Percentiles rank a stretch among this genome's conserved stretches.
phyloP scores from a whole-genome alignment of 768 basidiomycete genomes.

The Phlebiopsis flavidoalba region DNA sequence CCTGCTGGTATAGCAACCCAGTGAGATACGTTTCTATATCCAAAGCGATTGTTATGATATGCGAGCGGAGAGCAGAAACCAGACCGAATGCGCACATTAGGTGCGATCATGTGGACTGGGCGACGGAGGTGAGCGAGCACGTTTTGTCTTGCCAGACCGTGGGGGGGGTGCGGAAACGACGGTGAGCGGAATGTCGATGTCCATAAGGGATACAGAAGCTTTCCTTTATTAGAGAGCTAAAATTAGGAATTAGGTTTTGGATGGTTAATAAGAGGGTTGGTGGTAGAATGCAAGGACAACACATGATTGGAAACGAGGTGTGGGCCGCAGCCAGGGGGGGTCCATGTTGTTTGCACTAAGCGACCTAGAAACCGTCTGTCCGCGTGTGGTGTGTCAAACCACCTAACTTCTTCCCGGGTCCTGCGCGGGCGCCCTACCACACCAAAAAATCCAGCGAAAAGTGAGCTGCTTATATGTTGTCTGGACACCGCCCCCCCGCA shows the following conservation, averaged over 20 bases:
- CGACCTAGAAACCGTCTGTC: too few relatives aligned
- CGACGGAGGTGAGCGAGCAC: conserved; percentile 58
- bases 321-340: too few relatives aligned
- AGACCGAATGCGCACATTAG: conserved; percentile 39
- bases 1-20: conserved; percentile 27
- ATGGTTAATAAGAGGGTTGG: not conserved
- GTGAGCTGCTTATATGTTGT: too few relatives aligned
- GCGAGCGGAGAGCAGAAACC: not conserved
- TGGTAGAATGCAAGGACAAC: not conserved
- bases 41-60: not conserved
- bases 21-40: conserved; percentile 53
- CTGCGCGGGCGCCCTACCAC: too few relatives aligned
- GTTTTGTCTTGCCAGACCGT: conserved; percentile 35
- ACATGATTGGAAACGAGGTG: not conserved
- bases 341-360: too few relatives aligned
- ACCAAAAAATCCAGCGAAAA: too few relatives aligned
- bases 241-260: not conserved
- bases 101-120: conserved; percentile 44
- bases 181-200: conserved; percentile 49
- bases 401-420: too few relatives aligned
- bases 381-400: too few relatives aligned
- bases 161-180: conserved; percentile 8
- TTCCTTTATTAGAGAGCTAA: not conserved
- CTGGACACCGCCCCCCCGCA: too few relatives aligned
- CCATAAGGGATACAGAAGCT: conserved; percentile 31